Evolutionary conservation across 208 protist species (phyloP).

Genomic region (Trichomonas tenax): DNA sequence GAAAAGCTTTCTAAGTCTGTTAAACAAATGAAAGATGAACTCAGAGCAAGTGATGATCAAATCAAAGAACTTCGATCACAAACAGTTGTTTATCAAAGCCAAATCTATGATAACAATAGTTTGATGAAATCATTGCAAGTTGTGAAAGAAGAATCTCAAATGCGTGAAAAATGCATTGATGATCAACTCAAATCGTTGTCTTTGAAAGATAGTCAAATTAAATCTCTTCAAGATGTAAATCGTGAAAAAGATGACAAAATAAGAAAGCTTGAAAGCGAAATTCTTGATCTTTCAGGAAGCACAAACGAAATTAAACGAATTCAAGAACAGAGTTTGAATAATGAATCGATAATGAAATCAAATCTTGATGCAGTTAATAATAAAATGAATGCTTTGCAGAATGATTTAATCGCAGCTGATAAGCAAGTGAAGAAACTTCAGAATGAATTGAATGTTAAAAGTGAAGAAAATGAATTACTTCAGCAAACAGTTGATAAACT

Average conservation of each 20-base stretch:
- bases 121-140: neutral
- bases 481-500: neutral
- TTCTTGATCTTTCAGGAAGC: neutral
- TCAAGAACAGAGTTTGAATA: neutral
- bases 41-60: neutral
- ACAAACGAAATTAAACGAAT: neutral
- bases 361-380: neutral
- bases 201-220: neutral
- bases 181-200: neutral
- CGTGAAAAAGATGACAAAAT: neutral
- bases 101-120: neutral
- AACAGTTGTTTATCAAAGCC: neutral
- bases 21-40: neutral
- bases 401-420: too few species aligned
- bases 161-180: neutral
- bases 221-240: neutral
- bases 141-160: neutral
- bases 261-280: neutral
- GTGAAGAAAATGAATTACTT: neutral
- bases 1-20: neutral
- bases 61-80: neutral
- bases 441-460: neutral
- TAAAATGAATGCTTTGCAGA: neutral
- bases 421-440: too few species aligned
- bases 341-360: neutral